phyloP scores from a whole-genome alignment of 2,329 filamentous ascomycete genomes.

The Claviceps cyperi region DNA sequence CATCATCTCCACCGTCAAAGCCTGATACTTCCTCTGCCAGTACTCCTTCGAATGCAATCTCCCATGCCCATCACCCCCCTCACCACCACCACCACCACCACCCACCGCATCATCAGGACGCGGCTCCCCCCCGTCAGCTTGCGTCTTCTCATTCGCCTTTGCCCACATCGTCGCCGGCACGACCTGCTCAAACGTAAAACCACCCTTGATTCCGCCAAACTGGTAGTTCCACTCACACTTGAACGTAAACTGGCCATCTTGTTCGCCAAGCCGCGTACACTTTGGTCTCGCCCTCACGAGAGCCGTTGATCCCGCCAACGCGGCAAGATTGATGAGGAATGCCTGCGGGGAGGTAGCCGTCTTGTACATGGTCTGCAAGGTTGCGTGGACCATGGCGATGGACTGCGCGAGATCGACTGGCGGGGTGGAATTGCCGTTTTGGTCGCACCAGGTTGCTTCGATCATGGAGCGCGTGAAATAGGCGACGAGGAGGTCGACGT shows the following conservation, averaged over 20 bases:
- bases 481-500: slow-evolving; percentile 41
- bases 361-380: slow-evolving; percentile 37
- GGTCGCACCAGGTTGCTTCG: slow-evolving; percentile 37
- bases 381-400: slow-evolving; percentile 35
- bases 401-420: slow-evolving; percentile 37
- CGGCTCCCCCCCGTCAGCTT: background rate
- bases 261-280: slow-evolving; percentile 29
- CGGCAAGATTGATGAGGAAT: slow-evolving; percentile 45
- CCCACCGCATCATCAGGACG: slow-evolving; percentile 3
- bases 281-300: slow-evolving; percentile 30
- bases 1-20: slow-evolving; percentile 44
- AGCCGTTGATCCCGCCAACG: slow-evolving; percentile 37
- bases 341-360: slow-evolving; percentile 36
- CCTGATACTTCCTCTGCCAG: slow-evolving; percentile 40
- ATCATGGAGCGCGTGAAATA: slow-evolving; percentile 38
- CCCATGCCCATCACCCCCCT: slow-evolving; percentile 5
- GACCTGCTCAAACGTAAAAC: slow-evolving; percentile 36
- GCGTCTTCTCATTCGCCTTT: slow-evolving; percentile 13
- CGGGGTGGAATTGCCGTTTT: slow-evolving; percentile 26
- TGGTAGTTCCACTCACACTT: slow-evolving; percentile 39
- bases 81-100: slow-evolving; percentile 6
- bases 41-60: slow-evolving; percentile 19
- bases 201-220: slow-evolving; percentile 36
- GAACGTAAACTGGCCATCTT: slow-evolving; percentile 30
- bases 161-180: slow-evolving; percentile 30